Base-by-base conservation (phyloP, 2,329 filamentous ascomycete species). In the Bipolaris oryzae region DNA sequence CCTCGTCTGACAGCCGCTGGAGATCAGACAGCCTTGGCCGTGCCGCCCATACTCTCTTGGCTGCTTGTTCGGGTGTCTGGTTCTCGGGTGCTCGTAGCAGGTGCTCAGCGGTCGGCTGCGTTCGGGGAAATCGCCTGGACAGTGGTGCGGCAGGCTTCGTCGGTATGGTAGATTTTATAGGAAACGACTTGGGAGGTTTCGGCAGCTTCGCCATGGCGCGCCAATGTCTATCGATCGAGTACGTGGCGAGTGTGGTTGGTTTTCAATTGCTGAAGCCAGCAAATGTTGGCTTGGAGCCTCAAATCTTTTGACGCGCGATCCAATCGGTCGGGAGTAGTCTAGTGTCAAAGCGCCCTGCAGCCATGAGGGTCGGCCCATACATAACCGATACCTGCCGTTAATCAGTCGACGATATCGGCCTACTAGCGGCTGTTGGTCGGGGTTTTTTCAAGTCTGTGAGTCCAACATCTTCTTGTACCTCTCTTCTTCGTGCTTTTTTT, bases 151-250 rank as follows among this genome's bases (percentile, higher is more conserved):
- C 61, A 15, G 53, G 60, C 49, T 58, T 60, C 31, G 65, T 60
- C 9, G 69, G 67, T 53, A 66, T 55, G 9, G 60, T 55, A 7
- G 62, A 55, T 53, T 62, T 69, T 23, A 57, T 62, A 1, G 70
- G 63, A 31, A 71, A 34, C 1, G 56, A 52, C 39, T 59, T 69
- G 1, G 70, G 70, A 3, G 64, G 50, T 49, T 70, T 75, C 15
- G 73, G 73, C 2, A 74, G 44, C 53, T 75, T 75, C 7, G 71
- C 67, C 73, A 74, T 75, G 54, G 49, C 44, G 52, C 73, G 51
- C 45, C 44, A 48, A 42, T 48, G 53, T 47, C 55, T 60, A 52
- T 53, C 51, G 31, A 20, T 15, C 7, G 31, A 41, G 10, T 21
- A 10, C 42, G 37, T 9, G 62, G 38, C 34, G 48, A 58, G 50